Evolutionary conservation across 1,284 basidiomycete genomes (phyloP), one percentile per base, ranked within the genome.

Genomic region (Ustilago tritici): DNA sequence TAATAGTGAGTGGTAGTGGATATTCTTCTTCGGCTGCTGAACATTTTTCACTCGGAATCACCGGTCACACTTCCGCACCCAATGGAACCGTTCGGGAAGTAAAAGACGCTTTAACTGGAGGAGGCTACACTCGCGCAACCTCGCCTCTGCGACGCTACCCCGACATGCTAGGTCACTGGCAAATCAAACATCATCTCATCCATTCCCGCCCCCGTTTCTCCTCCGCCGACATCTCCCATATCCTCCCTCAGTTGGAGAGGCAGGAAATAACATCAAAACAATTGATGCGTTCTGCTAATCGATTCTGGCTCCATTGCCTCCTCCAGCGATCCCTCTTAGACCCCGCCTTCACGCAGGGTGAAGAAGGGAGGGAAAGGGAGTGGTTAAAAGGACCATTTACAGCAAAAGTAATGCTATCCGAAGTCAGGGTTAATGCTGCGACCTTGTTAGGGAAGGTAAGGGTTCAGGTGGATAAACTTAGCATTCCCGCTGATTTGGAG

Each of bases 151-250:
- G 97, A 50, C 90, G 97, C 28, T 98, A 92, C 86, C 87, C 88
- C 47, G 97, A 99, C 87, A 87, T 98, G 78, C 84, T 97, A 6
- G 88, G 89, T 10, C 97, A 99, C 87, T 99, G 95, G 94, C 95
- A 98, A 86, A 91, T 99, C 86, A 96, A 98, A 85, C 88, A 91
- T 56, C 90, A 90, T 2, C 87, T 98, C 12, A 49, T 73, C 1
- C 61, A 61, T 15, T 19, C 35, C 4, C 40, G 38, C 6, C 23
- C 65, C n/a, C 55, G 61, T 0, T 81, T 68, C 31, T 4, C 9
- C 4, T 7, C 5, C 4, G 31, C 52, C 47, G 55, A 65, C 4
- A 46, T 83, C 12, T 43, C 50, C 9, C 23, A 47, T 5, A 19
- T 72, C 9, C 53, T 84, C 7, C 70, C 75, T 1, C 71, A 78